A percentile compares a stretch with the other conserved stretches of the same genome.
Conservation (phyloP, 2,329 filamentous ascomycete genomes). For the Botrytis hyacinthi region DNA sequence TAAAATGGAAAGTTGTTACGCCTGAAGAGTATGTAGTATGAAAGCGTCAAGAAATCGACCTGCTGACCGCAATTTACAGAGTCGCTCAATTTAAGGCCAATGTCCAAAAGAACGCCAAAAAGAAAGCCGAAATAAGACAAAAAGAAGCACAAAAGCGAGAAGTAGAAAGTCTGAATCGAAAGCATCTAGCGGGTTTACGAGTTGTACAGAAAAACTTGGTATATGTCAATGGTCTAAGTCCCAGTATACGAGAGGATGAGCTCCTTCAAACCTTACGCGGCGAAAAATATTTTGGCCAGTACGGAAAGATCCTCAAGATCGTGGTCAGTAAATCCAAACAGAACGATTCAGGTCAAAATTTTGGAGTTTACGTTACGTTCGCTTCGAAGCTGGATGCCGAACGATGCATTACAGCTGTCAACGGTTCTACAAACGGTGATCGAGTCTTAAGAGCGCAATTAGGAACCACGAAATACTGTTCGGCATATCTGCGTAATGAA, state of each 20-base stretch:
- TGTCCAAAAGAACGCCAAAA: slow-evolving; percentile 88
- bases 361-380: slow-evolving; percentile 98
- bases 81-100: slow-evolving; percentile 73
- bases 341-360: slow-evolving; percentile 59
- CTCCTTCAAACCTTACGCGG: slow-evolving; percentile 87
- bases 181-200: slow-evolving; percentile 90
- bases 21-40: slow-evolving; percentile 76
- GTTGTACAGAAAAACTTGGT: slow-evolving; percentile 99
- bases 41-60: neutral
- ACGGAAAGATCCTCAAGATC: slow-evolving; percentile 97
- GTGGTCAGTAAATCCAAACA: slow-evolving; percentile 88
- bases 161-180: slow-evolving; percentile 90
- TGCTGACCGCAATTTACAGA: slow-evolving; percentile 45
- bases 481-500: slow-evolving; percentile 91
- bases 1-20: slow-evolving; percentile 94
- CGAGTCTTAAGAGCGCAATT: slow-evolving; percentile 73
- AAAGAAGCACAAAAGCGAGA: slow-evolving; percentile 96
- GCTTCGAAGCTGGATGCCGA: slow-evolving; percentile 87
- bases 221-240: slow-evolving; percentile 92
- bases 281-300: slow-evolving; percentile 94
- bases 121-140: slow-evolving; percentile 79
- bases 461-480: slow-evolving; percentile 98
- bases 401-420: slow-evolving; percentile 85
- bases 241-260: slow-evolving; percentile 88
- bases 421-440: slow-evolving; percentile 89